Base-by-base conservation (phyloP, 805 yeast genomes). In the Kluyveromyces starmeri region DNA sequence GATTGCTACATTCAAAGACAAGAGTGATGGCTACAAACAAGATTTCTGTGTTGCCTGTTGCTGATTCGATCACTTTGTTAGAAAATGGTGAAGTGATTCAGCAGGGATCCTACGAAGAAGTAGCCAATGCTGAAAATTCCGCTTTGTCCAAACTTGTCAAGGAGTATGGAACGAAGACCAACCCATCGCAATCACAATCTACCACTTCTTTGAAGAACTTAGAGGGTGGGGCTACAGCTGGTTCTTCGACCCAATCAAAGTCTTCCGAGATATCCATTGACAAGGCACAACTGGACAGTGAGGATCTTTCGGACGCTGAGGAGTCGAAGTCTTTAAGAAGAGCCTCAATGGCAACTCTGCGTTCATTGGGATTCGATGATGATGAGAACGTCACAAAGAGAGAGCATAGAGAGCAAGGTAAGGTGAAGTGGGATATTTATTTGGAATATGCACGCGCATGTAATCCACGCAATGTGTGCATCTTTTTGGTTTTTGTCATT, bases 341-440 rank as follows among this genome's bases (percentile, higher is more conserved):
- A 51, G 89, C 89, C 2, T 76, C 82, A 44, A 62, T 70, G 35
- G 58, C 61, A 8, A 58, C 63, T 16, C 38, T 58, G 25, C 36
- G 49, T 18, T 52, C 58, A 32, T 50, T 58, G 35, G 53, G 48
- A 24, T 58, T 58, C 42, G 60, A 47, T 32, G 58, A 63, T 30
- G 70, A 64, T 27, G 67, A 35, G 45, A 55, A 48, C 29, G 41
- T 39, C 19, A 50, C 44, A 3, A 51, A 58, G 34, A 75, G 72
- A 46, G 98, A 92, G 59, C 86, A 76, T 45, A 72, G 82, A 38
- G 95, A 92, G 60, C 88, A 85, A 54, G 98, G 98, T 37, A 78
- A 85, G 54, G 98, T 92, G 38, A 81, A 83, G 51, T 82, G 95
- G 86, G 66, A 69, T 19, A 83, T 92, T 26, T 92, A 92, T 58